Evolutionary conservation across 176 grass and related monocot genomes (phyloP).

Genomic region (Carex kokanica): DNA sequence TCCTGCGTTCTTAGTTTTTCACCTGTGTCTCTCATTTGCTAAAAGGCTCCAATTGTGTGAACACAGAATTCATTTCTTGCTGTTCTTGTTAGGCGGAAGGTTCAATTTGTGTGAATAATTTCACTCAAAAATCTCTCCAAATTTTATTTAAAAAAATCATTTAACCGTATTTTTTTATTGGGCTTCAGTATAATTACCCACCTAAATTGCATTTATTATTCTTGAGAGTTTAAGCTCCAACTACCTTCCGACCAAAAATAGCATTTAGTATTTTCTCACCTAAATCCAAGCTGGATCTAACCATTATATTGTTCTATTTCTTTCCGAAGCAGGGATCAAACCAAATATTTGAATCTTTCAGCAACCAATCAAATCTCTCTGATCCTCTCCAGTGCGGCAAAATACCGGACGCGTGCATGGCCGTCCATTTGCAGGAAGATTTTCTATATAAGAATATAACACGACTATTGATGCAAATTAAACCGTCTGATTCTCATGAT

Average conservation of each 20-base stretch:
- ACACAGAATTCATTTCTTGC: neutral
- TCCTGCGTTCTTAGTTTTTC: neutral
- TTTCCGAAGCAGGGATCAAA: neutral
- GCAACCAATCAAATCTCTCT: neutral
- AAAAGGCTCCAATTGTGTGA: neutral
- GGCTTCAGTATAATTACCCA: neutral
- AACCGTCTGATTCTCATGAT: neutral
- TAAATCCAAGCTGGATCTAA: constrained; percentile 3
- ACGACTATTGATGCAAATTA: neutral
- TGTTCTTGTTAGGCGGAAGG: neutral
- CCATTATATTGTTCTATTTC: neutral
- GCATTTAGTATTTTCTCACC: constrained; percentile 1
- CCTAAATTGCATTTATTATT: neutral
- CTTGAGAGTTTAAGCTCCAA: neutral
- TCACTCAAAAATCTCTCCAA: neutral
- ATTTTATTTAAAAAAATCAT: neutral
- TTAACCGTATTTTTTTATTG: too few species aligned
- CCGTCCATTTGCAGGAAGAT: neutral
- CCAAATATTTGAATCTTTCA: neutral
- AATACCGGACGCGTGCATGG: neutral
- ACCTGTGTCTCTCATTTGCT: neutral
- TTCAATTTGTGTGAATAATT: neutral
- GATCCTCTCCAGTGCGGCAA: neutral
- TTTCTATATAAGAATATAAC: neutral
- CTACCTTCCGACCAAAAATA: neutral